Evolutionary conservation across 768 basidiomycete genomes (phyloP).

Genomic region (Lactarius hatsudake): DNA sequence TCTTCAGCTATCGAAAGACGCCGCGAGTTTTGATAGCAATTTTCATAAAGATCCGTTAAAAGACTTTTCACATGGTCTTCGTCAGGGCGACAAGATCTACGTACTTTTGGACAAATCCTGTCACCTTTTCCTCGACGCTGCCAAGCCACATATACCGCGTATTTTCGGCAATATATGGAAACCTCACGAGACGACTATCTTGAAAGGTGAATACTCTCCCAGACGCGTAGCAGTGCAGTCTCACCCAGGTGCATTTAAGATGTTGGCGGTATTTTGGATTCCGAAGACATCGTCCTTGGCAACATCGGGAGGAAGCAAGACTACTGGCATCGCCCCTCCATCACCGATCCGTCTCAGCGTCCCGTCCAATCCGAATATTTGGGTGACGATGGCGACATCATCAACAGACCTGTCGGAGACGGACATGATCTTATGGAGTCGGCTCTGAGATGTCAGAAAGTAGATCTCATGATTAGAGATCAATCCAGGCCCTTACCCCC

Average conservation of each 20-base stretch:
- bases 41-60: too few relatives aligned
- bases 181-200: slow-evolving; percentile 1
- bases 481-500: background rate
- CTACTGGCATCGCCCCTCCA: background rate
- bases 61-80: background rate
- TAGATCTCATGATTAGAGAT: background rate
- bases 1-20: too few relatives aligned
- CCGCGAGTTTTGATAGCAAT: too few relatives aligned
- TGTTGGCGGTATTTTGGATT: background rate
- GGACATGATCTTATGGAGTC: background rate
- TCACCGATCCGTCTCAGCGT: background rate
- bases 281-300: background rate
- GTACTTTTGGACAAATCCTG: background rate
- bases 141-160: background rate
- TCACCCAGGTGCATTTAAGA: background rate
- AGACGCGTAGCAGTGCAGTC: background rate
- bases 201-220: slow-evolving; percentile 5
- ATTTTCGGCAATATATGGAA: slow-evolving; percentile 15
- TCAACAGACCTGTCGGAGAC: background rate
- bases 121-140: background rate
- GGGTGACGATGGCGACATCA: background rate
- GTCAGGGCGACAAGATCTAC: background rate
- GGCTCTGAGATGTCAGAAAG: background rate
- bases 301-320: background rate
- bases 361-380: background rate